Conservation (phyloP, 176 grass and related monocot species). For the bread wheat (Triticum aestivum) region DNA sequence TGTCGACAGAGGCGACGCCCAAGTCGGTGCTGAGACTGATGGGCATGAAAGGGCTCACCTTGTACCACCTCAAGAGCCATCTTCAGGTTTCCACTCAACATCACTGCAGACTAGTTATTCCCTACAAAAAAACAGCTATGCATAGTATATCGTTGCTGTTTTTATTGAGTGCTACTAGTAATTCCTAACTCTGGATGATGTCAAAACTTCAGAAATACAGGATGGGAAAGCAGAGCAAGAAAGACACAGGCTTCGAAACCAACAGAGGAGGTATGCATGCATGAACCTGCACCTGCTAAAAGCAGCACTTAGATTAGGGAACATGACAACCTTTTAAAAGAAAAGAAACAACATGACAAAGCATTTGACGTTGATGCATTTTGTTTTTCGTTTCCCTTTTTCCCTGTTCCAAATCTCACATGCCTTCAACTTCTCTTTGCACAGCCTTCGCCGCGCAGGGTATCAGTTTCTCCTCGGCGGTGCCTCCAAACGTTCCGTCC, state of each 20-base stretch:
- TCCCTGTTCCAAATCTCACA: not conserved
- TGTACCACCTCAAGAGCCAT: slow-evolving; percentile 97
- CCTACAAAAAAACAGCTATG: no score
- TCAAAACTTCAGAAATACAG: slow-evolving; percentile 75
- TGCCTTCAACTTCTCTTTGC: not conserved
- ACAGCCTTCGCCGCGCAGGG: slow-evolving; percentile 55
- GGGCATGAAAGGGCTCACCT: slow-evolving; percentile 87
- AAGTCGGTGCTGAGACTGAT: slow-evolving; percentile 94
- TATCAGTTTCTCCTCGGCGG: slow-evolving; percentile 44
- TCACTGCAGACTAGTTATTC: not conserved
- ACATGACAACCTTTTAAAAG: not conserved
- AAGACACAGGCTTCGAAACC: slow-evolving; percentile 55
- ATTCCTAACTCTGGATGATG: not conserved
- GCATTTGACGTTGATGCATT: not conserved
- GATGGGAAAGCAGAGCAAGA: slow-evolving; percentile 73
- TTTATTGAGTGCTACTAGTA: not conserved
- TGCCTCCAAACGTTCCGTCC: slow-evolving; percentile 32
- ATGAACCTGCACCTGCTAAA: not conserved
- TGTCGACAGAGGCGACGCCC: slow-evolving; percentile 79
- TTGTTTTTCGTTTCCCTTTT: not conserved
- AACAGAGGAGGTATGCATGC: slow-evolving; percentile 50
- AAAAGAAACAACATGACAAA: not conserved
- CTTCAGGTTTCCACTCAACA: slow-evolving; percentile 61
- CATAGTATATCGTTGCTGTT: not conserved
- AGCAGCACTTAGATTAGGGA: not conserved